Evolutionary conservation across 352 stramenopile genomes (phyloP).

Genomic region (Halophytophthora polymorphica): DNA sequence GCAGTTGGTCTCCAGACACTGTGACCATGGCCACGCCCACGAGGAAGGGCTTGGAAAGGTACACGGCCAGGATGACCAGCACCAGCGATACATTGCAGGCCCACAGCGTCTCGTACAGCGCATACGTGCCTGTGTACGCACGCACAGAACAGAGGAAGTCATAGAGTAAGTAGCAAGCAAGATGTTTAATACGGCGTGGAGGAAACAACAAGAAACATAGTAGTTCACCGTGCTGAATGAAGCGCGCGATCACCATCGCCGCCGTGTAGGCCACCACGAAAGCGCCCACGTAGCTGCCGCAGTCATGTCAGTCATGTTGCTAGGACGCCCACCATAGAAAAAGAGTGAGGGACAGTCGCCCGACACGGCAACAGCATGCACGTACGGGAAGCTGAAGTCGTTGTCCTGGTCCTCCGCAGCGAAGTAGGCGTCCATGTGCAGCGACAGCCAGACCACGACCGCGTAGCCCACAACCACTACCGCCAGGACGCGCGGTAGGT

Average conservation of each 20-base stretch:
- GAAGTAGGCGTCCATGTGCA: constrained; percentile 54
- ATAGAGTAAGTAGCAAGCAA: too few relatives aligned
- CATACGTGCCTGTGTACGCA: constrained; percentile 50
- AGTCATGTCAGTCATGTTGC: neutral
- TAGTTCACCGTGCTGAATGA: constrained; percentile 52
- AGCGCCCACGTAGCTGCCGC: constrained; percentile 39
- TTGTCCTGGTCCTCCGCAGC: constrained; percentile 32
- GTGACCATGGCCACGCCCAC: constrained; percentile 84
- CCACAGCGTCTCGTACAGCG: constrained; percentile 78
- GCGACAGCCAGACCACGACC: constrained; percentile 32
- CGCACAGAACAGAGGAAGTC: neutral
- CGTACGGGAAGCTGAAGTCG: constrained; percentile 56
- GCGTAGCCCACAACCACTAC: constrained; percentile 34
- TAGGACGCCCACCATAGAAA: neutral
- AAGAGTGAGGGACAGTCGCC: neutral
- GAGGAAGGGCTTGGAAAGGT: constrained; percentile 79
- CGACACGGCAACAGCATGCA: neutral
- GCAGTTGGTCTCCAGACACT: constrained; percentile 91
- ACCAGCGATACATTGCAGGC: constrained; percentile 77
- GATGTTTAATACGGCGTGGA: neutral
- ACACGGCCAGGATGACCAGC: constrained; percentile 61
- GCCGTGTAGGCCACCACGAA: constrained; percentile 53
- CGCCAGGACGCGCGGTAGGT: constrained; percentile 42
- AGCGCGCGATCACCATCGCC: constrained; percentile 51
- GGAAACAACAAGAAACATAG: too few relatives aligned